Conservation (phyloP, 345 rosid genomes). For the Anacardium occidentale region DNA sequence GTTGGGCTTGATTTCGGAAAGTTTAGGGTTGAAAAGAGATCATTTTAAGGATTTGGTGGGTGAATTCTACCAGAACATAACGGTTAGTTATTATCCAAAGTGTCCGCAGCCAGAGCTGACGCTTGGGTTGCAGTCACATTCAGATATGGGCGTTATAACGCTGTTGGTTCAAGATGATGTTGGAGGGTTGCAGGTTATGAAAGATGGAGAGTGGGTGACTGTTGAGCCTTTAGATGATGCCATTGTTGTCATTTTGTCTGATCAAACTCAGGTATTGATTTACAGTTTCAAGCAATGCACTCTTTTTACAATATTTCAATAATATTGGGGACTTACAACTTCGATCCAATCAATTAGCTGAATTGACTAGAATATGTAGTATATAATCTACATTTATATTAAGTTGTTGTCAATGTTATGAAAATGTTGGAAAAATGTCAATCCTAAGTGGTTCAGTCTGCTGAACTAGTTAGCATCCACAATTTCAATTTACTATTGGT, state of each 20-base stretch:
- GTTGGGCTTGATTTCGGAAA: conserved; percentile 63
- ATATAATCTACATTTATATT: too few relatives aligned
- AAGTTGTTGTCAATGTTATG: too few relatives aligned
- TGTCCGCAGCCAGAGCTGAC: conserved; percentile 90
- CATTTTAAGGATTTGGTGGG: conserved; percentile 64
- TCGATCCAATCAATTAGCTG: too few relatives aligned
- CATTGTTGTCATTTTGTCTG: conserved; percentile 67
- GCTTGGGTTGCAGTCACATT: conserved; percentile 86
- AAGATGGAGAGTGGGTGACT: conserved; percentile 63
- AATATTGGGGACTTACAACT: too few relatives aligned
- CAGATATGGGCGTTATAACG: conserved; percentile 80
- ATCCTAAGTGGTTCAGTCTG: too few relatives aligned
- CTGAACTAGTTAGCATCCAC: too few relatives aligned
- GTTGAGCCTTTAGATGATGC: conserved; percentile 62
- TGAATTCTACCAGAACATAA: conserved; percentile 82
- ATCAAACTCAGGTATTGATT: conserved; percentile 72
- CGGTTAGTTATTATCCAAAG: conserved; percentile 81
- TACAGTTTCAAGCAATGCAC: background rate
- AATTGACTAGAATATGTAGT: too few relatives aligned
- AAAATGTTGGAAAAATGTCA: too few relatives aligned
- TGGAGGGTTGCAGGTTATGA: conserved; percentile 74
- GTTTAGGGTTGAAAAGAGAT: conserved; percentile 48
- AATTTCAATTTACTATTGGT: too few relatives aligned
- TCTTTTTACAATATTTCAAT: too few relatives aligned
- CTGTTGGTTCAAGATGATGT: conserved; percentile 83